Conservation (phyloP, 78 protist genomes). For the Dictyostelium intermedium region DNA sequence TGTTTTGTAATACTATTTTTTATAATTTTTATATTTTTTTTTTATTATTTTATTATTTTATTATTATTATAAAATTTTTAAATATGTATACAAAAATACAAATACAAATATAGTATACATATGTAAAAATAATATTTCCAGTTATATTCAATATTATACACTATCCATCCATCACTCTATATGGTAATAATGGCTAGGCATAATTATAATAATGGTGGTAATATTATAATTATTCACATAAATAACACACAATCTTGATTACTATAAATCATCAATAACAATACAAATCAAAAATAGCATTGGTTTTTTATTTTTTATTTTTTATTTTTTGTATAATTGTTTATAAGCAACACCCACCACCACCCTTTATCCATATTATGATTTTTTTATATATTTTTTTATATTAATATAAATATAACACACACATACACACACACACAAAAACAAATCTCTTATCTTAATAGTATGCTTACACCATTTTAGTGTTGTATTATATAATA, state of each 20-base stretch:
- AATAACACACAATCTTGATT: constrained; percentile 8
- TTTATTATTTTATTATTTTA: not conserved
- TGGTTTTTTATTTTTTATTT: not conserved
- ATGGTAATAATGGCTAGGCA: not conserved
- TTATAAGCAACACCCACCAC: not conserved
- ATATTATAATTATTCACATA: not conserved
- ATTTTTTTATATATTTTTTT: not conserved
- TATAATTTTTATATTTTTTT: not conserved
- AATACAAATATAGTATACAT: not conserved
- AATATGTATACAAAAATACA: not conserved
- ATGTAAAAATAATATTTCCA: not conserved
- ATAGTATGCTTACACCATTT: not conserved
- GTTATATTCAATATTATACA: not conserved
- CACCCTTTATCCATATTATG: not conserved
- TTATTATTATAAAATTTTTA: not conserved
- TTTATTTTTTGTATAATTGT: not conserved
- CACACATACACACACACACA: not conserved
- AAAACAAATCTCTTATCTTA: not conserved
- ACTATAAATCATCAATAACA: not conserved
- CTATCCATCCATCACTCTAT: not conserved
- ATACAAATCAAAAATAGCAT: not conserved
- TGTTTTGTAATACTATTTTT: too few relatives aligned
- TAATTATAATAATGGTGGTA: not conserved
- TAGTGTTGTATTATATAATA: not conserved
- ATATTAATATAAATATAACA: not conserved